Percentiles rank a stretch among this genome's conserved stretches.
Conservation (phyloP, 2,329 filamentous ascomycete genomes). For the Plectosphaerella sp. region DNA sequence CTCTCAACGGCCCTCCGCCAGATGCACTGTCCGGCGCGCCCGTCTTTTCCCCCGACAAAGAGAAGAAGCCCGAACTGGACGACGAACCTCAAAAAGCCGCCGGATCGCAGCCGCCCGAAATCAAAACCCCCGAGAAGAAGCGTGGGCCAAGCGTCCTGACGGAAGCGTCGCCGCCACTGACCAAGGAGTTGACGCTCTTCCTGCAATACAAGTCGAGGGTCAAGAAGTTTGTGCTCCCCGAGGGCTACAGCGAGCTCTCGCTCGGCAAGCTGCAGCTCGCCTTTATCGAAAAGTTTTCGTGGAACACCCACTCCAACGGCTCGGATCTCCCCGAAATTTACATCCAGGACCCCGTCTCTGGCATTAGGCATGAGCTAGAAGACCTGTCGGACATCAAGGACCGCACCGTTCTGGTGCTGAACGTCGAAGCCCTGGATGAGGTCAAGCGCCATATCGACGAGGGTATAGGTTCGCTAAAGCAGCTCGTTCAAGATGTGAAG, state of each 20-base stretch:
- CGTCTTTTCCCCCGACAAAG: constrained; percentile 22
- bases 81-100: constrained; percentile 11
- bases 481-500: constrained; percentile 81
- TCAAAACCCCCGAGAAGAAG: constrained; percentile 40
- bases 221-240: constrained; percentile 87
- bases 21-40: constrained; percentile 38
- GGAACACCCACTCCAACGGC: constrained; percentile 95
- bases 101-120: constrained; percentile 13
- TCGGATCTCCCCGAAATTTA: constrained; percentile 94
- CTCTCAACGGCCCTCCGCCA: constrained; percentile 52
- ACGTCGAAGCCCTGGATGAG: constrained; percentile 89
- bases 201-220: constrained; percentile 95
- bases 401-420: constrained; percentile 88
- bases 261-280: constrained; percentile 87
- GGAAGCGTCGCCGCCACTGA: constrained; percentile 56
- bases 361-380: constrained; percentile 94
- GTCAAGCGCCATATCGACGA: constrained; percentile 97
- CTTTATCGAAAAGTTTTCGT: constrained; percentile 98
- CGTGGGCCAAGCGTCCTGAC: constrained; percentile 40
- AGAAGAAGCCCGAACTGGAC: constrained; percentile 15
- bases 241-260: constrained; percentile 79
- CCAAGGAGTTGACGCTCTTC: constrained; percentile 88
- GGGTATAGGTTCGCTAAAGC: constrained; percentile 73
- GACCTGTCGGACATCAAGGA: constrained; percentile 93
- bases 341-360: constrained; percentile 92